Conservation (phyloP, 2,329 filamentous ascomycete species). For the Arachnomyces sp. region DNA sequence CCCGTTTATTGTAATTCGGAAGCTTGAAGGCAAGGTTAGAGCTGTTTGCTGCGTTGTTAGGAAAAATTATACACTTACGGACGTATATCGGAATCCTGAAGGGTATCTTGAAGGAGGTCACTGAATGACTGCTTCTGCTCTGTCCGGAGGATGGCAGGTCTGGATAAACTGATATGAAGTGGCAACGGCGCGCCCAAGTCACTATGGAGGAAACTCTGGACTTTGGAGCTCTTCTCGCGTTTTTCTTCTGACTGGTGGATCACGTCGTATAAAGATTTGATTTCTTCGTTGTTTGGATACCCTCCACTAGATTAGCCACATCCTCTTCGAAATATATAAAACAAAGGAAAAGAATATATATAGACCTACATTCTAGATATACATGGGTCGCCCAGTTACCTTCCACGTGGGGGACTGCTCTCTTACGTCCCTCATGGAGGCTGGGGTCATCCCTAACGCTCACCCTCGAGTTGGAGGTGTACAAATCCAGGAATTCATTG, state of each 20-base stretch:
- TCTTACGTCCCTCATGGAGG: constrained; percentile 75
- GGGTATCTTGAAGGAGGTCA: constrained; percentile 39
- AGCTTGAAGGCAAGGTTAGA: constrained; percentile 34
- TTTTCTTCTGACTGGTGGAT: constrained; percentile 21
- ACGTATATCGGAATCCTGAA: constrained; percentile 36
- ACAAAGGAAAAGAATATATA: constrained; percentile 3
- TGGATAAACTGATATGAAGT: constrained; percentile 83
- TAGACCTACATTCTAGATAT: constrained; percentile 79
- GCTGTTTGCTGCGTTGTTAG: background rate
- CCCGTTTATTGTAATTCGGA: constrained; percentile 36
- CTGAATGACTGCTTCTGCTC: constrained; percentile 64
- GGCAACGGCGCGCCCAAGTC: constrained; percentile 71
- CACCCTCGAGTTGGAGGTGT: constrained; percentile 70
- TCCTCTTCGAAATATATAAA: constrained; percentile 3
- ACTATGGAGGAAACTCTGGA: constrained; percentile 65
- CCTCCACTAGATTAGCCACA: constrained; percentile 22
- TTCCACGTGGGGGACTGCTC: constrained; percentile 71
- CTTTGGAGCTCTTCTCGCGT: constrained; percentile 35
- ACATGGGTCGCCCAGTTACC: constrained; percentile 92
- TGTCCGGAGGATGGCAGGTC: constrained; percentile 66
- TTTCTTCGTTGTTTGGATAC: constrained; percentile 31
- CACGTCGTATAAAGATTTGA: constrained; percentile 23
- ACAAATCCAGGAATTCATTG: constrained; percentile 75
- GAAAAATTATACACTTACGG: constrained; percentile 31
- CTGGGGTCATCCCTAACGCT: constrained; percentile 73